phyloP scores from a whole-genome alignment of 2,329 filamentous ascomycete genomes.

The Rachicladosporium sp. region DNA sequence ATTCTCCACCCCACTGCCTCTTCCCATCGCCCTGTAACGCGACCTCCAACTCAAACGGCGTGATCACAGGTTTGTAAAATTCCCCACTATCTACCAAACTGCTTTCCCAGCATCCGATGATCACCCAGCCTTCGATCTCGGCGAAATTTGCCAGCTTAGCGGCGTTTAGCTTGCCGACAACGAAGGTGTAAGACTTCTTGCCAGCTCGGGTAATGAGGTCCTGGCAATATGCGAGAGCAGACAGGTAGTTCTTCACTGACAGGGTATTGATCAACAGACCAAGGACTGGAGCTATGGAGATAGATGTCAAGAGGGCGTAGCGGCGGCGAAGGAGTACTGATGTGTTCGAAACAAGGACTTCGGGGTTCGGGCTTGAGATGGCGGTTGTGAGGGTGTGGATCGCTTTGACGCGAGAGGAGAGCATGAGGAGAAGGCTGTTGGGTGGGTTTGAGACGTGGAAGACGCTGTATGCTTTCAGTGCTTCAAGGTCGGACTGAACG shows the following conservation, averaged over 20 bases:
- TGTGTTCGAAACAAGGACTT: conserved; percentile 37
- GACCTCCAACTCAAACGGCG: conserved; percentile 82
- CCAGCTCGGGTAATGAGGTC: conserved; percentile 62
- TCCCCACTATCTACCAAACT: conserved; percentile 78
- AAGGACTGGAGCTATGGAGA: conserved; percentile 71
- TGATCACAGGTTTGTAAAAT: conserved; percentile 81
- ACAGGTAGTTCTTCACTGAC: conserved; percentile 78
- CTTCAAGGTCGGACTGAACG: conserved; percentile 31
- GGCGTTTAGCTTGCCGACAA: conserved; percentile 90
- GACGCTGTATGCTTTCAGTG: conserved; percentile 56
- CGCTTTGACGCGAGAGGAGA: conserved; percentile 67
- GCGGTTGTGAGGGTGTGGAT: conserved; percentile 64
- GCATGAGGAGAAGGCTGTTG: conserved; percentile 70
- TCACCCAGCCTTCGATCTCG: conserved; percentile 92
- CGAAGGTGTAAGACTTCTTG: conserved; percentile 92
- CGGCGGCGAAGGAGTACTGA: conserved; percentile 61
- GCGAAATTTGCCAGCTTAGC: conserved; percentile 95
- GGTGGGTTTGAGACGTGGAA: conserved; percentile 79
- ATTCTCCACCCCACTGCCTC: conserved; percentile 74
- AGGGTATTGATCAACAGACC: conserved; percentile 95
- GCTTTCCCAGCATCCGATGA: conserved; percentile 97
- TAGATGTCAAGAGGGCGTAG: conserved; percentile 72
- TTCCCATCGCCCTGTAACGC: conserved; percentile 63
- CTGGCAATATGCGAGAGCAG: conserved; percentile 63
- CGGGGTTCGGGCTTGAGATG: conserved; percentile 9